phyloP scores from a whole-genome alignment of 176 grass and related monocot genomes.

The Musa beccarii region DNA sequence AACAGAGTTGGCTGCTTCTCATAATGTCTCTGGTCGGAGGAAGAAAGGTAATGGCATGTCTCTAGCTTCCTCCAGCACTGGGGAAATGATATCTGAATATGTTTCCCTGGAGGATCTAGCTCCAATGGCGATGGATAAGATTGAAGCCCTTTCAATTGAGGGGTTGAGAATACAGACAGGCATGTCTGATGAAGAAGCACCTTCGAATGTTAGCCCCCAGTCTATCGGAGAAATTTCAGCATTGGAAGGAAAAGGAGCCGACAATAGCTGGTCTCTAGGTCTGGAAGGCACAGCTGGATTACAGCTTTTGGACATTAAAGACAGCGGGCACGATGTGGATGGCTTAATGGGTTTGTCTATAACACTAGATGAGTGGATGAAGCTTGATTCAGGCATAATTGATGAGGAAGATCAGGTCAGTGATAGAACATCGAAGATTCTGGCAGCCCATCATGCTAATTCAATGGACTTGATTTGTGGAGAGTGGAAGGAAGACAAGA shows the following conservation, averaged over 20 bases:
- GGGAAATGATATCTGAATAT: constrained; percentile 54
- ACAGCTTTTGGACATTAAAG: constrained; percentile 83
- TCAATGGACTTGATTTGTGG: constrained; percentile 67
- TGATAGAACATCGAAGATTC: constrained; percentile 76
- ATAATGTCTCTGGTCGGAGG: constrained; percentile 32
- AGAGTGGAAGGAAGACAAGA: constrained; percentile 34
- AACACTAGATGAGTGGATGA: constrained; percentile 94
- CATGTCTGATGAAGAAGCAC: constrained; percentile 85
- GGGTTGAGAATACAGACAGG: constrained; percentile 97
- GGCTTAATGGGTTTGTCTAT: constrained; percentile 92
- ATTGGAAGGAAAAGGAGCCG: constrained; percentile 53
- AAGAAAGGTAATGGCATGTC: constrained; percentile 40
- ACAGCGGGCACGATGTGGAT: constrained; percentile 56
- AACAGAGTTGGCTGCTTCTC: constrained; percentile 16
- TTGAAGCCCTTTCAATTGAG: constrained; percentile 89
- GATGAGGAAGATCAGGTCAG: constrained; percentile 71
- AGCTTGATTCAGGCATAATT: constrained; percentile 73
- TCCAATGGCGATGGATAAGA: constrained; percentile 97
- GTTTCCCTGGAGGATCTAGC: constrained; percentile 92
- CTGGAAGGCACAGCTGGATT: constrained; percentile 88
- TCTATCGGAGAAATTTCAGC: constrained; percentile 72
- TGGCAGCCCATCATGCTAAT: constrained; percentile 97
- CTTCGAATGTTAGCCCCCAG: constrained; percentile 69
- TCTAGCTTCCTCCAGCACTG: constrained; percentile 32
- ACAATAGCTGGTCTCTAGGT: constrained; percentile 52